These are phyloP conservation scores for Saturnispora serradocipensis DNA, from an alignment of 805 yeast species.

Conservation along the genomic window DNA sequence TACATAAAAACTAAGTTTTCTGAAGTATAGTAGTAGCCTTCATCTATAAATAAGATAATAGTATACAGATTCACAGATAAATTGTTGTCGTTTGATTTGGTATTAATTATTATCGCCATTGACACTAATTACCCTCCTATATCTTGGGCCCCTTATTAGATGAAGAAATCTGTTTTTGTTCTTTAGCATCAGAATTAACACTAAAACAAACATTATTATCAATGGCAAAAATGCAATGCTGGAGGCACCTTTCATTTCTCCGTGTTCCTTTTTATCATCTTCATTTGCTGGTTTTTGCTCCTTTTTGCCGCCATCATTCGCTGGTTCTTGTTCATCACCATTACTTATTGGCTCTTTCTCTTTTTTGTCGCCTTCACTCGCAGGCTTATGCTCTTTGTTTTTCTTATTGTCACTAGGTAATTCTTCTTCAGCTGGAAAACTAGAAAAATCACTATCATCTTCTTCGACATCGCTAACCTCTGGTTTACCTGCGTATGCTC, in stretches of 20 bases:
- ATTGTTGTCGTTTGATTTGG: not conserved
- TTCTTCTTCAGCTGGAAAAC: not conserved
- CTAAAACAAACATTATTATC: not conserved
- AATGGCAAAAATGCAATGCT: conserved; percentile 6
- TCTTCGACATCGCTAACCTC: not conserved
- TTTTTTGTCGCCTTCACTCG: not conserved
- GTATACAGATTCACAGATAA: not conserved
- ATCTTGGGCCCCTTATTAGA: conserved; percentile 24
- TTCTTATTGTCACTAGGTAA: not conserved
- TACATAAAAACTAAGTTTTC: too few species aligned
- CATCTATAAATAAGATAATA: not conserved
- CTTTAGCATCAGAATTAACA: conserved; percentile 6
- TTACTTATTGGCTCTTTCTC: not conserved
- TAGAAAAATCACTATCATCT: conserved; percentile 2
- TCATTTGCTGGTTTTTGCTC: not conserved
- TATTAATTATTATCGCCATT: not conserved
- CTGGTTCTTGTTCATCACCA: not conserved
- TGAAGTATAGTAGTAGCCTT: not conserved
- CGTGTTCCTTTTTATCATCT: not conserved
- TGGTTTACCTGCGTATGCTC: not conserved
- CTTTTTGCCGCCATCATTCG: not conserved
- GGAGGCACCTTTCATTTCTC: not conserved
- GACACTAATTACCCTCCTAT: conserved; percentile 17
- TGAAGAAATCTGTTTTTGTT: conserved; percentile 16
- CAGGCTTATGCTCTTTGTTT: not conserved